Percentiles rank a stretch among this genome's conserved stretches.
phyloP scores from a whole-genome alignment of 495 filamentous ascomycete species.

The Aspergillus ellipticus region DNA sequence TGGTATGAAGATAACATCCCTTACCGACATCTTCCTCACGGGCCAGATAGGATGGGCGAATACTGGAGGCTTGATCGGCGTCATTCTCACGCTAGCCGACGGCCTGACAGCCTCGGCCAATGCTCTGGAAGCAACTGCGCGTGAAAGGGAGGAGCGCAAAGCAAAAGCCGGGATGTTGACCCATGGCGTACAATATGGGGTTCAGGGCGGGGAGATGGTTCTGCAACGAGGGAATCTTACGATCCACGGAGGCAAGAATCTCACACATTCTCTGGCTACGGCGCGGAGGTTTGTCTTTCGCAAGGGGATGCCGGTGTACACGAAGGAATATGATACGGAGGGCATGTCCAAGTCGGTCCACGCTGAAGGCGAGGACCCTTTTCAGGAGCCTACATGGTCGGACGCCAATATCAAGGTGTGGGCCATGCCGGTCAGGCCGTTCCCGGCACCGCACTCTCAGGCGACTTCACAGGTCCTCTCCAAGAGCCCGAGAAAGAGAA shows the following conservation, averaged over 20 bases:
- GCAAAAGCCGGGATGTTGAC: too few species aligned
- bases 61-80: constrained; percentile 76
- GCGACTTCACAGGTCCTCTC: constrained; percentile 12
- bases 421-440: constrained; percentile 61
- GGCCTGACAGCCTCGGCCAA: constrained; percentile 28
- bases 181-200: constrained; percentile 5
- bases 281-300: constrained; percentile 87
- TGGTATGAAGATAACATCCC: constrained; percentile 53
- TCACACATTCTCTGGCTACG: constrained; percentile 74
- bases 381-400: constrained; percentile 60
- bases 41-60: constrained; percentile 71
- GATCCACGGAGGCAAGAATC: constrained; percentile 74
- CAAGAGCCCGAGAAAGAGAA: constrained; percentile 55
- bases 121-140: constrained; percentile 25
- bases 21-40: constrained; percentile 75
- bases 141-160: constrained; percentile 24
- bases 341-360: constrained; percentile 20
- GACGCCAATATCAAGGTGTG: constrained; percentile 78
- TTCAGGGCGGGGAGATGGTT: constrained; percentile 11
- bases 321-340: constrained; percentile 58
- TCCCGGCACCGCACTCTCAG: not conserved
- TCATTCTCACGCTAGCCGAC: constrained; percentile 81
- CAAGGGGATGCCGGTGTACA: constrained; percentile 66
- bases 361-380: constrained; percentile 27
- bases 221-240: constrained; percentile 40